Conservation (phyloP, 768 basidiomycete genomes). For the Leccinum olivaceopallidum region DNA sequence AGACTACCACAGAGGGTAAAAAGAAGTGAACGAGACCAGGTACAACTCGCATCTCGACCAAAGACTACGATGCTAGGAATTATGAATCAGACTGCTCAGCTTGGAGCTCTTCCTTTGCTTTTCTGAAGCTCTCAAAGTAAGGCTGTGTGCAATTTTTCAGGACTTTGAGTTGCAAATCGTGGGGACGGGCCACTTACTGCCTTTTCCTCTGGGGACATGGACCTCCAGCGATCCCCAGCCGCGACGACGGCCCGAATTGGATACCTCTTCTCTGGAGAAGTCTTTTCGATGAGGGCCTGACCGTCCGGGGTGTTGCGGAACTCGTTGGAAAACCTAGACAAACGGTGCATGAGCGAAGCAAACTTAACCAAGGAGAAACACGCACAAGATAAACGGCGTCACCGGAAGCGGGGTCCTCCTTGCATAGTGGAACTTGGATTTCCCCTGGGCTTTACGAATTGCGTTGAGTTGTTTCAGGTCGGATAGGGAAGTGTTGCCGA, state of each 20-base stretch:
- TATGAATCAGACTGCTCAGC: conserved; percentile 7
- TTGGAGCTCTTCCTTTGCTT: conserved; percentile 17
- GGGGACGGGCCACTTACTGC: conserved; percentile 19
- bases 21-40: conserved; percentile 6
- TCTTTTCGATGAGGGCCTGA: conserved; percentile 15
- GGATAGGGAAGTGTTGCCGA: conserved; percentile 16
- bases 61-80: conserved; percentile 4
- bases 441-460: conserved; percentile 30
- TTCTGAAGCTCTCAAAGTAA: conserved; percentile 19
- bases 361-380: background rate
- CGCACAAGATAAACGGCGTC: conserved; percentile 29
- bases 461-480: conserved; percentile 36
- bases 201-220: conserved; percentile 35
- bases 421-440: conserved; percentile 13
- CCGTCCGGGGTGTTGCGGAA: conserved; percentile 20
- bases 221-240: conserved; percentile 32
- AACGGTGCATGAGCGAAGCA: background rate
- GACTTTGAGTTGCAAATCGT: background rate
- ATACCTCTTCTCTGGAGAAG: background rate
- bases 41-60: conserved; percentile 1
- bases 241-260: conserved; percentile 7
- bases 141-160: conserved; percentile 18
- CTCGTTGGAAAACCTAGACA: conserved; percentile 22
- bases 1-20: background rate
- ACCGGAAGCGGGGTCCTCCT: background rate